phyloP scores from a whole-genome alignment of 2,329 filamentous ascomycete species.

The Penicillium corylophilum region DNA sequence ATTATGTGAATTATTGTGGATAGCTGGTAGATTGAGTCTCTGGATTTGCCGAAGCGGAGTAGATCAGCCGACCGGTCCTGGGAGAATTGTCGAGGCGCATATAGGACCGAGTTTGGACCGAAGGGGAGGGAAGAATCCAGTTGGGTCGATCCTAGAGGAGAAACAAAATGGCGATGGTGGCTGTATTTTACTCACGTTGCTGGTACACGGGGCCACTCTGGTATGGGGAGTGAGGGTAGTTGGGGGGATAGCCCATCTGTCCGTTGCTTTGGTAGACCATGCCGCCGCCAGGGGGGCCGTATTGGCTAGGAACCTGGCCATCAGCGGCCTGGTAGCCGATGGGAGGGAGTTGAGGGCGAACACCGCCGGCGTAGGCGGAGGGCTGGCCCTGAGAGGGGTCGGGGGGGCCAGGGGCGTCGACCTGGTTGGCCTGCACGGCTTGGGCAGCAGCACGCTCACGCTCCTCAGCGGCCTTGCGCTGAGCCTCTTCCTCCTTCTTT shows the following conservation, averaged over 20 bases:
- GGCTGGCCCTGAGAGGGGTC: slow-evolving; percentile 49
- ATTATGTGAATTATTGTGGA: slow-evolving; percentile 35
- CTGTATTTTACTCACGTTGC: slow-evolving; percentile 47
- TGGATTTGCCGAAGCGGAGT: slow-evolving; percentile 30
- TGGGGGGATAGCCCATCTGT: slow-evolving; percentile 48
- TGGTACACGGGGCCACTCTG: slow-evolving; percentile 52
- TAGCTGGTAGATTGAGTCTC: slow-evolving; percentile 39
- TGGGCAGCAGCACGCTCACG: slow-evolving; percentile 66
- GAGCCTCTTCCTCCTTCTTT: slow-evolving; percentile 96
- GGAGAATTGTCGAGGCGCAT: slow-evolving; percentile 5
- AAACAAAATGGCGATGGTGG: slow-evolving; percentile 14
- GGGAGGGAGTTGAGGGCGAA: slow-evolving; percentile 68
- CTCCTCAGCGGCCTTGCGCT: slow-evolving; percentile 87
- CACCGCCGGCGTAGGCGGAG: slow-evolving; percentile 49
- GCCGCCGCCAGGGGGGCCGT: slow-evolving; percentile 58
- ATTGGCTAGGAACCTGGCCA: slow-evolving; percentile 58
- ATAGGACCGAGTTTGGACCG: slow-evolving; percentile 4
- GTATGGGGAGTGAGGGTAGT: slow-evolving; percentile 53
- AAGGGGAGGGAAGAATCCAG: slow-evolving; percentile 10
- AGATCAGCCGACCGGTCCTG: slow-evolving; percentile 25
- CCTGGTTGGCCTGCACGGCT: slow-evolving; percentile 41
- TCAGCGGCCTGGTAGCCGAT: slow-evolving; percentile 68
- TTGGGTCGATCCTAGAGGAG: slow-evolving; percentile 22
- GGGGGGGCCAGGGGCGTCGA: slow-evolving; percentile 49
- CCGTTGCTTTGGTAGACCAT: slow-evolving; percentile 52